A percentile compares a stretch with the other conserved stretches of the same genome.
Evolutionary conservation across 2,329 filamentous ascomycete species (phyloP).

Genomic region (Periglandula ipomoeae): DNA sequence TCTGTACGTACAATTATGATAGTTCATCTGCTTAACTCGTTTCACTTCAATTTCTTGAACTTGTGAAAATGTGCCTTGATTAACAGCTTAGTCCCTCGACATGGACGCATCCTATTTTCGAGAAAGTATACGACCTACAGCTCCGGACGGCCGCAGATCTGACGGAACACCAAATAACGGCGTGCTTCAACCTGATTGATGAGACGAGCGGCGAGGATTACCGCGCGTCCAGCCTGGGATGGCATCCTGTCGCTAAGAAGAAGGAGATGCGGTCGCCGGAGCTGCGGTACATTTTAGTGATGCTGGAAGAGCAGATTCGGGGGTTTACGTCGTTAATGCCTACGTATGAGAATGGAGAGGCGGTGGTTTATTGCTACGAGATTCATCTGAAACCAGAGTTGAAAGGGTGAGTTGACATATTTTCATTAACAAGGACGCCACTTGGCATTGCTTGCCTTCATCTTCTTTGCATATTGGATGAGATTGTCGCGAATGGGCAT

Average conservation of each 20-base stretch:
- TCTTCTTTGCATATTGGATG: too few species aligned
- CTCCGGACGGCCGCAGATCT: conserved; percentile 34
- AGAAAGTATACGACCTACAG: conserved; percentile 30
- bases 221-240: conserved; percentile 49
- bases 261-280: conserved; percentile 59
- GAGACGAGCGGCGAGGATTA: conserved; percentile 58
- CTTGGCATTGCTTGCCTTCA: too few species aligned
- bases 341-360: conserved; percentile 55
- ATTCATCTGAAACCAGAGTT: conserved; percentile 54
- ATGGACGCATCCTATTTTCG: conserved; percentile 44
- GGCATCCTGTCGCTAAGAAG: conserved; percentile 52
- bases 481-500: background rate
- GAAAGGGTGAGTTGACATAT: conserved; percentile 35
- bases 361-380: conserved; percentile 72
- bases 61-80: too few species aligned
- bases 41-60: too few species aligned
- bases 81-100: conserved; percentile 4
- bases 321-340: conserved; percentile 63
- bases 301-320: conserved; percentile 23
- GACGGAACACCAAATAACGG: conserved; percentile 33
- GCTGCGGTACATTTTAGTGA: conserved; percentile 60
- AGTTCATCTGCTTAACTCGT: too few species aligned
- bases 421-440: too few species aligned
- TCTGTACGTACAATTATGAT: conserved; percentile 24
- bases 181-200: conserved; percentile 50